Conservation (phyloP, 495 filamentous ascomycete genomes). For the Talaromyces adpressus region DNA sequence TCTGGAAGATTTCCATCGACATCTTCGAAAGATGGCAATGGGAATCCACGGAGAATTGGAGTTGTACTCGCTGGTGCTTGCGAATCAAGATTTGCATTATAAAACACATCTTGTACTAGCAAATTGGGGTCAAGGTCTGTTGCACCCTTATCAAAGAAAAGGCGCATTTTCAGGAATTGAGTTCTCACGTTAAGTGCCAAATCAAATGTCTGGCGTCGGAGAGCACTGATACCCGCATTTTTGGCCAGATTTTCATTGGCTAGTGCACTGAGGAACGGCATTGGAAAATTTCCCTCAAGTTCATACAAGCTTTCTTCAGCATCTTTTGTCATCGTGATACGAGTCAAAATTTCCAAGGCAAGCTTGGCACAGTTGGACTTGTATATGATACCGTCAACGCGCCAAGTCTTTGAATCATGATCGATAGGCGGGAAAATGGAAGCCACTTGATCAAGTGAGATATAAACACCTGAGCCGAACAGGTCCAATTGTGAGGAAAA, state of each 20-base stretch:
- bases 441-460: slow-evolving; percentile 19
- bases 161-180: slow-evolving; percentile 24
- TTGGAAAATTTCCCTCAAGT: slow-evolving; percentile 27
- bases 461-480: slow-evolving; percentile 20
- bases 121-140: slow-evolving; percentile 20
- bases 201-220: slow-evolving; percentile 24
- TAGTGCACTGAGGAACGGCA: slow-evolving; percentile 24
- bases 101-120: slow-evolving; percentile 23
- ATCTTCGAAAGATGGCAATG: slow-evolving; percentile 19
- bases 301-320: slow-evolving; percentile 18
- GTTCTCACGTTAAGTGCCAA: slow-evolving; percentile 36
- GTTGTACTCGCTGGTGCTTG: slow-evolving; percentile 11
- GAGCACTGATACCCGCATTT: slow-evolving; percentile 19
- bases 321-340: slow-evolving; percentile 11
- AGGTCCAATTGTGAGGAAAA: slow-evolving; percentile 15
- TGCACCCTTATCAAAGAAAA: slow-evolving; percentile 22
- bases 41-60: slow-evolving; percentile 27
- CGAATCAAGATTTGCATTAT: slow-evolving; percentile 13
- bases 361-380: slow-evolving; percentile 35
- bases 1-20: slow-evolving; percentile 27
- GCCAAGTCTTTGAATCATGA: slow-evolving; percentile 16
- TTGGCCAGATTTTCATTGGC: slow-evolving; percentile 1
- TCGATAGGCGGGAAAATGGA: slow-evolving; percentile 14
- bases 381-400: slow-evolving; percentile 21
- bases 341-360: slow-evolving; percentile 24